These are phyloP conservation scores for Cladosporium sp. DNA, from an alignment of 2,329 filamentous ascomycete species.

Conservation along the genomic window DNA sequence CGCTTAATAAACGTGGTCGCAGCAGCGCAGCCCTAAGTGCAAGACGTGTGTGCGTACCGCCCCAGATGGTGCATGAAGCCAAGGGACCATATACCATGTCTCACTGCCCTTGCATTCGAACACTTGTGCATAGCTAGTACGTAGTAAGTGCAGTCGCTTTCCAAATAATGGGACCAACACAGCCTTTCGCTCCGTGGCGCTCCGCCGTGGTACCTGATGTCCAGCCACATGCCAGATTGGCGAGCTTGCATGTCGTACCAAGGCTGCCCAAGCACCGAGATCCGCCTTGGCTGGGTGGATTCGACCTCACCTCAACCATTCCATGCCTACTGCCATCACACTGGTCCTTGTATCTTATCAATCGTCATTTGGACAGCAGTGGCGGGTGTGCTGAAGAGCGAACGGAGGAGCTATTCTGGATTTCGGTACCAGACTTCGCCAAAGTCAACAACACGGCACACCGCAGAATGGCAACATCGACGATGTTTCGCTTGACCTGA, in stretches of 20 bases:
- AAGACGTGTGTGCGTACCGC: not conserved
- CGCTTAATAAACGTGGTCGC: not conserved
- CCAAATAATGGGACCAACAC: not conserved
- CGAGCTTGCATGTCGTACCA: not conserved
- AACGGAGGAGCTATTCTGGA: not conserved
- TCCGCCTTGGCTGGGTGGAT: not conserved
- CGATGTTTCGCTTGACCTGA: not conserved
- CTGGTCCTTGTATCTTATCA: not conserved
- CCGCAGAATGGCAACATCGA: not conserved
- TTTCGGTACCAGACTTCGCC: not conserved
- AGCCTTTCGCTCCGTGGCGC: not conserved
- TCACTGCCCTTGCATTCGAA: slow-evolving; percentile 1
- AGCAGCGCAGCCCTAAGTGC: not conserved
- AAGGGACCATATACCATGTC: not conserved
- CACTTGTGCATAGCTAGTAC: not conserved
- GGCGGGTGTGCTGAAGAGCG: not conserved
- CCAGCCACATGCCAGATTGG: not conserved
- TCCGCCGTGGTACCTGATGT: not conserved
- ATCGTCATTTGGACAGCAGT: not conserved
- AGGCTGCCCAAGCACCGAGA: not conserved
- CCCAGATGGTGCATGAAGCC: not conserved
- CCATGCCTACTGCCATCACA: not conserved
- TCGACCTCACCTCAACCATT: slow-evolving; percentile 5
- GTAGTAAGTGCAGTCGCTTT: not conserved
- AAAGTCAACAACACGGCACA: not conserved